Percentiles rank a stretch among this genome's conserved stretches.
Conservation (phyloP, 208 protist species). For the Leishmania martiniquensis region DNA sequence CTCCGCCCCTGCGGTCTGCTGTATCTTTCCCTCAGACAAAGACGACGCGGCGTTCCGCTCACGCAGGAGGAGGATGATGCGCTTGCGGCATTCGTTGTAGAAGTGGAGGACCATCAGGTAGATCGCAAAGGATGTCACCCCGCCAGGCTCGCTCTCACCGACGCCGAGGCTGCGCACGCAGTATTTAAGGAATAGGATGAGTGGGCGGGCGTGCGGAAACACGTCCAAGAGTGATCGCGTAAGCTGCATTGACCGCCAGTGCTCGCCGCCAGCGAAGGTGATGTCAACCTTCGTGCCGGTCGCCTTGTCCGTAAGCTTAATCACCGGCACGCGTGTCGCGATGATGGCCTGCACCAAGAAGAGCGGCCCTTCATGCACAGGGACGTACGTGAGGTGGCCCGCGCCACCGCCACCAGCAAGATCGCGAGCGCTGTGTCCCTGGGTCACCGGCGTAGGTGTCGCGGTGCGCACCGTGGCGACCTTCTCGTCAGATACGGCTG, state of each 20-base stretch:
- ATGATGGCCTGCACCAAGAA: constrained; percentile 80
- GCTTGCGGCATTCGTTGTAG: constrained; percentile 66
- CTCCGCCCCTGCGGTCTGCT: neutral
- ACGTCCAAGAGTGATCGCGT: constrained; percentile 58
- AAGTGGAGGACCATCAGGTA: constrained; percentile 87
- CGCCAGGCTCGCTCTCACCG: constrained; percentile 72
- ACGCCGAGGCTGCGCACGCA: constrained; percentile 66
- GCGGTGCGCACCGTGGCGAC: neutral
- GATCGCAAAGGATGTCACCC: constrained; percentile 84
- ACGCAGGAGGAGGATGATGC: constrained; percentile 41
- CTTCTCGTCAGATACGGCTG: neutral
- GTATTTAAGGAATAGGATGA: constrained; percentile 88
- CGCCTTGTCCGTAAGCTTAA: constrained; percentile 74
- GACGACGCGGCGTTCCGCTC: constrained; percentile 23
- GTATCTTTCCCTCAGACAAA: neutral
- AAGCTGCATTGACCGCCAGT: constrained; percentile 86
- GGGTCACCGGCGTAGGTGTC: neutral
- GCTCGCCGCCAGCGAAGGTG: constrained; percentile 87
- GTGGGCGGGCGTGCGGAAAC: constrained; percentile 62
- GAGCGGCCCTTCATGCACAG: constrained; percentile 61
- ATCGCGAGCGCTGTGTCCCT: neutral
- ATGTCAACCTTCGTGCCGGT: constrained; percentile 79
- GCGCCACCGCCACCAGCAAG: neutral
- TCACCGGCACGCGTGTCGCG: constrained; percentile 81
- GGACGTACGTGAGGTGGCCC: constrained; percentile 38